phyloP scores from a whole-genome alignment of 306 rosid genomes.

The Luffa acutangula region DNA sequence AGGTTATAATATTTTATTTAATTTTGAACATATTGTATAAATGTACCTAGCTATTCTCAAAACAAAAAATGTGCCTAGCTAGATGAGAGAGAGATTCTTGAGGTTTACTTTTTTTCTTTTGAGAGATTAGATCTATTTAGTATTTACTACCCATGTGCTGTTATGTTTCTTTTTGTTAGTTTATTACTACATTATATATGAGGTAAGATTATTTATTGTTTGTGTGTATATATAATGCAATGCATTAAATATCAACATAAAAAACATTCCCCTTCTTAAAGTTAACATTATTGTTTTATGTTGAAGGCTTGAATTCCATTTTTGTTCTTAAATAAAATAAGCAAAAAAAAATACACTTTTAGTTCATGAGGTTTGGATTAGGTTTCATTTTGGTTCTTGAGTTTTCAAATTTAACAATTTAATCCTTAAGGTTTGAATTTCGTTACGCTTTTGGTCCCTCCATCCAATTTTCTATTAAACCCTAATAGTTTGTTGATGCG shows the following conservation, averaged over 20 bases:
- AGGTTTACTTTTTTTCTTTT: neutral
- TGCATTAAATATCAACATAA: neutral
- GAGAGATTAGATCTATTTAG: neutral
- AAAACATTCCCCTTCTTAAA: neutral
- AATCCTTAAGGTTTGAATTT: no score
- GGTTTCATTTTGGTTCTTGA: no score
- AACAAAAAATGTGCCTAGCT: no score
- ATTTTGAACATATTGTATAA: neutral
- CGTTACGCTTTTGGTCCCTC: no score
- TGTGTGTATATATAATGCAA: neutral
- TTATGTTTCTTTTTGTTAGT: slow-evolving; percentile 2
- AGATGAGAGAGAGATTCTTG: neutral
- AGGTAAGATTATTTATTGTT: neutral
- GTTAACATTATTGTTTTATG: neutral
- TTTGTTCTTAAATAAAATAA: no score
- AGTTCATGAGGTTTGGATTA: no score
- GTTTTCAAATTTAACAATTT: no score
- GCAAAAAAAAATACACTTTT: no score
- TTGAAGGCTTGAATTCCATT: neutral
- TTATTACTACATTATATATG: neutral
- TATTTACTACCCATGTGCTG: slow-evolving; percentile 6
- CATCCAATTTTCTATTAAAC: no score
- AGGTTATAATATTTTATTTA: no score
- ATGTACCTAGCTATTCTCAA: neutral
- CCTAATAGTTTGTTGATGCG: no score